Percentiles rank a stretch among this genome's conserved stretches.
These are phyloP conservation scores for Mucor ambiguus DNA, from an alignment of 371 early-diverging fungal species.

Conservation along the genomic window DNA sequence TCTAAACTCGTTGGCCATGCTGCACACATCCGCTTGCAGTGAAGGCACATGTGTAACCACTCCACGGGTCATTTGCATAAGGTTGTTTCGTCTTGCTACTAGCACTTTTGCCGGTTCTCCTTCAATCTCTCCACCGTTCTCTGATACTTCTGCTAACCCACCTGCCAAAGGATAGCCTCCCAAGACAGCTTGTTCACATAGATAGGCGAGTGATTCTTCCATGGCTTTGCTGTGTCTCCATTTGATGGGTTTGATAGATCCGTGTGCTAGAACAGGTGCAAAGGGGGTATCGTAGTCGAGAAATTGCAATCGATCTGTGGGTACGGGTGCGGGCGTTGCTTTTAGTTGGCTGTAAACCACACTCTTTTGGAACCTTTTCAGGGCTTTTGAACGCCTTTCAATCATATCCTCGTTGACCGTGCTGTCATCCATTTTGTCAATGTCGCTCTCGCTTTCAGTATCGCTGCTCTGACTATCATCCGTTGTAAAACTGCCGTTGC, in stretches of 20 bases:
- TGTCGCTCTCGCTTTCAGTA: neutral
- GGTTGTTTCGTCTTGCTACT: slow-evolving; percentile 45
- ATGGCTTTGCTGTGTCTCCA: slow-evolving; percentile 18
- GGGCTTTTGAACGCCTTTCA: neutral
- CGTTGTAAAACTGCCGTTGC: neutral
- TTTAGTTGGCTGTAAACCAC: neutral
- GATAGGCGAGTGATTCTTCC: slow-evolving; percentile 28
- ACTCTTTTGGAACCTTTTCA: slow-evolving; percentile 13
- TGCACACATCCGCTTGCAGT: slow-evolving; percentile 32
- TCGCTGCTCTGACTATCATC: neutral
- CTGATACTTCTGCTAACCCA: slow-evolving; percentile 40
- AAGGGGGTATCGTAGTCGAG: slow-evolving; percentile 30
- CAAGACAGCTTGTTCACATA: slow-evolving; percentile 54
- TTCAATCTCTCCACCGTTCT: slow-evolving; percentile 44
- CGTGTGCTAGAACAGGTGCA: slow-evolving; percentile 14
- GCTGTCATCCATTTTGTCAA: neutral
- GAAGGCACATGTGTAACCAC: slow-evolving; percentile 41
- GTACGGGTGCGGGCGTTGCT: slow-evolving; percentile 8
- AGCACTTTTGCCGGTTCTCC: slow-evolving; percentile 49
- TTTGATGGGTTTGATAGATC: slow-evolving; percentile 10
- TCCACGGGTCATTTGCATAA: slow-evolving; percentile 44
- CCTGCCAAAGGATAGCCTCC: slow-evolving; percentile 61
- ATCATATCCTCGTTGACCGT: neutral
- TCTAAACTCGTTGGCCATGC: slow-evolving; percentile 36
- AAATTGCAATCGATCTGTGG: neutral